Conservation (phyloP, 2,329 filamentous ascomycete genomes). For the Sodiomyces alkalinus region DNA sequence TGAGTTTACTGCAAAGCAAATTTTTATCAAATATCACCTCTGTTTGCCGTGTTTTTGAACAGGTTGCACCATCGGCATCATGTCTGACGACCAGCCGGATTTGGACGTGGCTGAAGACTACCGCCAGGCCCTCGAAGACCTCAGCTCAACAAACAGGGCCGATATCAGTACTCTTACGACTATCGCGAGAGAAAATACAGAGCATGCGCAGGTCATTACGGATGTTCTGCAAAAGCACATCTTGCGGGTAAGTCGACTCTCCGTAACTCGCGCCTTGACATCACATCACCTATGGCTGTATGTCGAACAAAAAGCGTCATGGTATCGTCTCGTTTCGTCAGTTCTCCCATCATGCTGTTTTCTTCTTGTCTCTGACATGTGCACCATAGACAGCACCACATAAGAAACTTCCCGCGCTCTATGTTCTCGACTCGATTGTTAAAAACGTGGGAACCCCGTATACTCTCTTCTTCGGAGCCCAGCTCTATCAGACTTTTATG, state of each 20-base stretch:
- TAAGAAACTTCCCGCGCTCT: constrained; percentile 89
- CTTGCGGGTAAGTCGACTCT: constrained; percentile 83
- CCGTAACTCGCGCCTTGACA: no score
- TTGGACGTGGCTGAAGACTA: constrained; percentile 94
- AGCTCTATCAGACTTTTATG: constrained; percentile 92
- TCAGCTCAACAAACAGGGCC: constrained; percentile 79
- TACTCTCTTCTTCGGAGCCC: constrained; percentile 83
- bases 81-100: constrained; percentile 37
- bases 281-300: no score
- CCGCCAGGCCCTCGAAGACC: constrained; percentile 79
- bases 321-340: no score
- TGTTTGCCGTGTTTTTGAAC: background rate
- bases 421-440: constrained; percentile 93
- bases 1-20: background rate
- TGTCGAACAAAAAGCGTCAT: no score
- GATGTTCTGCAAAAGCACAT: constrained; percentile 86
- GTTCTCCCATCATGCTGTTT: no score
- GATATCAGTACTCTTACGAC: constrained; percentile 96
- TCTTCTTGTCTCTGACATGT: constrained; percentile 26
- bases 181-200: constrained; percentile 94
- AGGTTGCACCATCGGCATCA: constrained; percentile 11
- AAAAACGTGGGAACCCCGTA: constrained; percentile 98
- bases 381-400: constrained; percentile 58
- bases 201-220: constrained; percentile 87
- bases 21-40: background rate